Evolutionary conservation across 2,329 filamentous ascomycete species (phyloP).

Genomic region (Aphanocladium album): DNA sequence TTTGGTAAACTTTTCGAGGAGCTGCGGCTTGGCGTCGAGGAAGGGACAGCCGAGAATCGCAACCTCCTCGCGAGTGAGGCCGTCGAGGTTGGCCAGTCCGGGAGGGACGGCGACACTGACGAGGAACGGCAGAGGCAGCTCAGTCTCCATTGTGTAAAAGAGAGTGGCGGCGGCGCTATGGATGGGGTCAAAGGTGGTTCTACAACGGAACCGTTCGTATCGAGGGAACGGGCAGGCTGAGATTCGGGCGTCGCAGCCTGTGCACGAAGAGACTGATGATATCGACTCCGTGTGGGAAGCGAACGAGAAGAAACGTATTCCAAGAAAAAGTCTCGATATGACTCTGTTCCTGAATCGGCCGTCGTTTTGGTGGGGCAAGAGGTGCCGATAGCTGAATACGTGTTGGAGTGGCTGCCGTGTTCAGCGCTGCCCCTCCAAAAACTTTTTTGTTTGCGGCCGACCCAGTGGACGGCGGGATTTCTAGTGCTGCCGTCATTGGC

Average conservation of each 20-base stretch:
- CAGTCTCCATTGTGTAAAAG: constrained; percentile 53
- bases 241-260: background rate
- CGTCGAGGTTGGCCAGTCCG: constrained; percentile 43
- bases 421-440: constrained; percentile 17
- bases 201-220: background rate
- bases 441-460: background rate
- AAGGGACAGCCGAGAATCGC: constrained; percentile 56
- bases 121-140: constrained; percentile 58
- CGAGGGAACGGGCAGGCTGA: background rate
- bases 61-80: constrained; percentile 53
- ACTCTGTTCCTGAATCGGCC: constrained; percentile 22
- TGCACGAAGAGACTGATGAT: background rate
- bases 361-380: constrained; percentile 19
- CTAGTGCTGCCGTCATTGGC: constrained; percentile 3
- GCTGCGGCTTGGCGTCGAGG: constrained; percentile 46
- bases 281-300: background rate
- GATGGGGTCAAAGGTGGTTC: constrained; percentile 1
- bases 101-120: constrained; percentile 51
- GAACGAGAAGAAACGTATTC: background rate
- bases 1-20: constrained; percentile 40
- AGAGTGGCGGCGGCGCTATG: background rate
- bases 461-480: no score
- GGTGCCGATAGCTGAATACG: background rate
- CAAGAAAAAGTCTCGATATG: constrained; percentile 1
- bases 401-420: no score